Conservation (phyloP, 2,329 filamentous ascomycete genomes). For the Colletotrichum orchidophilum region DNA sequence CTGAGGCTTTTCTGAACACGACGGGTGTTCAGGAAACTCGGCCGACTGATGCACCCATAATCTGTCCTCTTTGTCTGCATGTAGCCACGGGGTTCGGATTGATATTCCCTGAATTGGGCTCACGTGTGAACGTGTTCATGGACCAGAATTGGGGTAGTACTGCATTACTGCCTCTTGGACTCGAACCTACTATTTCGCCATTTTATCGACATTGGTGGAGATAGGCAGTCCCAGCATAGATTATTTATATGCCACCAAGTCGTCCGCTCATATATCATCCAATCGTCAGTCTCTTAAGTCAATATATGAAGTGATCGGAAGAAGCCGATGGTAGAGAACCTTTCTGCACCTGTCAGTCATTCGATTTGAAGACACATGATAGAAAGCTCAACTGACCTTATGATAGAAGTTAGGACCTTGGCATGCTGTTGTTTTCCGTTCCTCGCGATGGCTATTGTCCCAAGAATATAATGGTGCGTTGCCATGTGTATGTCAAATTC, state of each 20-base stretch:
- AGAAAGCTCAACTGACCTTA: too few species aligned
- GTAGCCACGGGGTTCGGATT: background rate
- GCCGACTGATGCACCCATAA: background rate
- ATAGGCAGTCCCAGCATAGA: background rate
- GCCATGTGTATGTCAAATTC: too few species aligned
- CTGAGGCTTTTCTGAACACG: background rate
- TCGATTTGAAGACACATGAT: too few species aligned
- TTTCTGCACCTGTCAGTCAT: too few species aligned
- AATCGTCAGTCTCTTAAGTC: too few species aligned
- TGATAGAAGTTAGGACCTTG: too few species aligned
- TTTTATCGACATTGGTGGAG: background rate
- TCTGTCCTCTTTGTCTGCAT: background rate
- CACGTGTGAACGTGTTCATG: background rate
- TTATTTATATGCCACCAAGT: background rate
- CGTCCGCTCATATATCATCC: too few species aligned
- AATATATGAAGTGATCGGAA: too few species aligned
- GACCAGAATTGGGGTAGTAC: background rate
- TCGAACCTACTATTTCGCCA: background rate
- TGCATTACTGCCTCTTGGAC: background rate
- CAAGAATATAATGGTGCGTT: too few species aligned
- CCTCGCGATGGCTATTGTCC: too few species aligned
- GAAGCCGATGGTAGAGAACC: too few species aligned
- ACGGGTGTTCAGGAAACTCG: background rate
- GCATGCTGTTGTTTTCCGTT: too few species aligned
- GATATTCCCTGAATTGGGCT: background rate